phyloP scores from a whole-genome alignment of 2,329 filamentous ascomycete species.

The Cryphonectria radicalis region DNA sequence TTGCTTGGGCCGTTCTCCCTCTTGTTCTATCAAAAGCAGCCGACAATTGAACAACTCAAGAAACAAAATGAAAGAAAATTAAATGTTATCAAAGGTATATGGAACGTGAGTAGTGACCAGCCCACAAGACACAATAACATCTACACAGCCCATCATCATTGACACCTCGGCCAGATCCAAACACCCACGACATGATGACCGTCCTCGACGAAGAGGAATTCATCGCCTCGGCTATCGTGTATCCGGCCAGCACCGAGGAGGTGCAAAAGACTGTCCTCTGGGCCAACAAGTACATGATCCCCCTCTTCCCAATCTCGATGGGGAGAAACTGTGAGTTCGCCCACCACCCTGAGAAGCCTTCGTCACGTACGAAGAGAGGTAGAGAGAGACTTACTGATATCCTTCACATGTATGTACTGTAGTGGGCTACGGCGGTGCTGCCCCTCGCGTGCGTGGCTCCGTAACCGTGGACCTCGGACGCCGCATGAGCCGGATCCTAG shows the following conservation, averaged over 20 bases:
- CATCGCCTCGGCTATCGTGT: constrained; percentile 45
- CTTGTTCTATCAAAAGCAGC: no score
- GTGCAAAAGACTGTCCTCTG: constrained; percentile 40
- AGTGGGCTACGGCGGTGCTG: constrained; percentile 49
- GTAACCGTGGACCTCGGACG: constrained; percentile 48
- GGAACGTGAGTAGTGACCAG: constrained; percentile 25
- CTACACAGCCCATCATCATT: no score
- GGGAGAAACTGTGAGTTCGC: constrained; percentile 39
- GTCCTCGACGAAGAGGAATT: constrained; percentile 48
- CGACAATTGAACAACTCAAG: neutral
- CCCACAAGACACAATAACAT: no score
- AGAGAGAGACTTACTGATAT: neutral
- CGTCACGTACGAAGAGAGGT: neutral
- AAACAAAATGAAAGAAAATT: neutral
- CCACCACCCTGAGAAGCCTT: no score
- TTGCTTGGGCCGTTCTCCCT: no score
- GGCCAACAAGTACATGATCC: constrained; percentile 42
- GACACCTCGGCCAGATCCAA: constrained; percentile 21
- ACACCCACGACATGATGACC: constrained; percentile 44
- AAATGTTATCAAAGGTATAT: constrained; percentile 23
- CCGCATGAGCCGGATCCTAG: constrained; percentile 46
- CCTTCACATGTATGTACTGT: neutral
- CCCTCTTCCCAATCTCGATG: constrained; percentile 44
- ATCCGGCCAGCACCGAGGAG: constrained; percentile 39
- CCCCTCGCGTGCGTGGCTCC: constrained; percentile 47